phyloP scores from a whole-genome alignment of 257 asterid species.

The Solanum bulbocastanum region DNA sequence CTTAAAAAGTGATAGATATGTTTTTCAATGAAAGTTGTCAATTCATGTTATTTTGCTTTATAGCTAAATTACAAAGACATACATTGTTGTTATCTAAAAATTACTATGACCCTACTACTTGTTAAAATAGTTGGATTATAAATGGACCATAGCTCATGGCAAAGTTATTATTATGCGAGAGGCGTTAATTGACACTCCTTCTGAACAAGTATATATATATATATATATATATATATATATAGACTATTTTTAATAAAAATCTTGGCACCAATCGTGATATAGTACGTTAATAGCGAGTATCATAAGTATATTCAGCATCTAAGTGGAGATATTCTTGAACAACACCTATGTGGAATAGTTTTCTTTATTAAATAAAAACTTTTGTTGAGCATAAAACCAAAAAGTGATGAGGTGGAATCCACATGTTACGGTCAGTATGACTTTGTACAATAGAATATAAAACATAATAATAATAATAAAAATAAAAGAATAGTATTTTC shows the following conservation, averaged over 20 bases:
- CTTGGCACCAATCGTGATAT: neutral
- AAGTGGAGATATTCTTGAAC: neutral
- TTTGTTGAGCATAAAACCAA: neutral
- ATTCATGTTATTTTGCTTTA: neutral
- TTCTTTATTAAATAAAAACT: neutral
- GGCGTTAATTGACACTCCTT: neutral
- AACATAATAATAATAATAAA: neutral
- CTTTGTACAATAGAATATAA: neutral
- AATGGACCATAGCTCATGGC: neutral
- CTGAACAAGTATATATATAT: neutral
- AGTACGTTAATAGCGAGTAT: neutral
- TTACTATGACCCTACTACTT: neutral
- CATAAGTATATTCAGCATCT: neutral
- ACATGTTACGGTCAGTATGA: neutral
- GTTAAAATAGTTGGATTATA: neutral
- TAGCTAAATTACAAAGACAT: neutral
- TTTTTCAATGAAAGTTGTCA: neutral
- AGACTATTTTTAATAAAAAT: neutral
- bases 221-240: neutral
- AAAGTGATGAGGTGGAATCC: slow-evolving; percentile 7
- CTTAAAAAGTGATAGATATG: neutral
- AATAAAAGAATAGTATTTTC: neutral
- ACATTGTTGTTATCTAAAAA: neutral
- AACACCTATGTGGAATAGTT: neutral
- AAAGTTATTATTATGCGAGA: neutral